phyloP scores from a whole-genome alignment of 2,329 filamentous ascomycete species.

The Botrytis porri region DNA sequence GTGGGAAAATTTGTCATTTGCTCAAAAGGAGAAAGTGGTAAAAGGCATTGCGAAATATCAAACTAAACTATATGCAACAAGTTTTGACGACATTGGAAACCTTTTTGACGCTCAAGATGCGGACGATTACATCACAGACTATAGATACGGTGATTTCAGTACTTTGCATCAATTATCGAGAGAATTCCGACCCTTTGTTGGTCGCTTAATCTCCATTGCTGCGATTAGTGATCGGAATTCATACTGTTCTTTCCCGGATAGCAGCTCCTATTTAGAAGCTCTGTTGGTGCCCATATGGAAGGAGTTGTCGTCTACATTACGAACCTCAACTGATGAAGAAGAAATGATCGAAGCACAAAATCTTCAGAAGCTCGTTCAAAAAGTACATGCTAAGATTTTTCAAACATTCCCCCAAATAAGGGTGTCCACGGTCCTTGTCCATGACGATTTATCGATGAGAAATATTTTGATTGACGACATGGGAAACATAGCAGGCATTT shows the following conservation, averaged over 20 bases:
- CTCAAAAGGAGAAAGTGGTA: neutral
- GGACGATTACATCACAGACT: neutral
- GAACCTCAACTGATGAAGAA: neutral
- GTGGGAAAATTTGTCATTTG: neutral
- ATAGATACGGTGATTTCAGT: neutral
- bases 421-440: neutral
- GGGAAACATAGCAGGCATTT: neutral
- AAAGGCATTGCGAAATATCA: neutral
- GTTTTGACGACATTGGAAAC: neutral
- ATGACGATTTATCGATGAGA: conserved; percentile 1
- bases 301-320: neutral
- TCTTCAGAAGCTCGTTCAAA: neutral
- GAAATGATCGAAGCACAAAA: neutral
- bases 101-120: neutral
- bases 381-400: neutral
- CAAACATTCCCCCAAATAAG: neutral
- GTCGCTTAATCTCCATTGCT: neutral
- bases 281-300: neutral
- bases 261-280: neutral
- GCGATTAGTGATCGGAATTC: neutral
- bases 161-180: neutral
- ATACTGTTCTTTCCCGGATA: neutral
- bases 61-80: neutral
- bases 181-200: neutral
- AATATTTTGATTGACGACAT: conserved; percentile 2